Evolutionary conservation across 2,329 filamentous ascomycete species (phyloP), one percentile per base, ranked within the genome.

Genomic region (Chrysosporium queenslandicum): DNA sequence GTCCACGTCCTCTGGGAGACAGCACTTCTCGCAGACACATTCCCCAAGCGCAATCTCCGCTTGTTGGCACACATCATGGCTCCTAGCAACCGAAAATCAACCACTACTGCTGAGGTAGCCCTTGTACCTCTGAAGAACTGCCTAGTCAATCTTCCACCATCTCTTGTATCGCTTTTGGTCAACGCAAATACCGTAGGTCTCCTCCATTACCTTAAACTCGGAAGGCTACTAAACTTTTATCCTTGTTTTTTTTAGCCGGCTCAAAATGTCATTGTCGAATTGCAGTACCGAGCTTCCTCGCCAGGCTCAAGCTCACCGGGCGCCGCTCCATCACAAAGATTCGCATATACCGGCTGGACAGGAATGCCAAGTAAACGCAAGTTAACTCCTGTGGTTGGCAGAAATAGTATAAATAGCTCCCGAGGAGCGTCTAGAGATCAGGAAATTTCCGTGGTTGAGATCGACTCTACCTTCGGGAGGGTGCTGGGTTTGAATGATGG

Each of bases 241-340:
- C n/a, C n/a, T n/a, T n/a, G n/a, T n/a, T 36, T 11, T 30, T 34
- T 40, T 11, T 61, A 94, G 88, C 79, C 90, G 55, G 87, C 86
- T 30, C 92, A 98, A 72, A 95, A 97, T 85, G 87, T 97, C 61
- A 80, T 97, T 56, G 85, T 98, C 67, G 92, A 98, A 71, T 78
- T 98, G 58, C 85, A 78, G 66, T 94, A 86, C 71, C 81, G 83
- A 63, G 77, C 77, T 56, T 70, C 79, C 39, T 66, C 76, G 37
- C 77, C 20, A 67, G 49, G 49, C 12, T 46, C 50, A 8, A 47
- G 23, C 14, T 78, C 37, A 65, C 75, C 52, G 63, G 68, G 51
- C 65, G 71, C 52, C 62, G 74, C 48, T 64, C 63, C 73, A 36
- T 66, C 74, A 48, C 79, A 81, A 60, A 80, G 78, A 63, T 94